Evolutionary conservation across 2,329 filamentous ascomycete genomes (phyloP), one percentile per base, ranked within the genome.

Genomic region (Biscogniauxia mediterranea): DNA sequence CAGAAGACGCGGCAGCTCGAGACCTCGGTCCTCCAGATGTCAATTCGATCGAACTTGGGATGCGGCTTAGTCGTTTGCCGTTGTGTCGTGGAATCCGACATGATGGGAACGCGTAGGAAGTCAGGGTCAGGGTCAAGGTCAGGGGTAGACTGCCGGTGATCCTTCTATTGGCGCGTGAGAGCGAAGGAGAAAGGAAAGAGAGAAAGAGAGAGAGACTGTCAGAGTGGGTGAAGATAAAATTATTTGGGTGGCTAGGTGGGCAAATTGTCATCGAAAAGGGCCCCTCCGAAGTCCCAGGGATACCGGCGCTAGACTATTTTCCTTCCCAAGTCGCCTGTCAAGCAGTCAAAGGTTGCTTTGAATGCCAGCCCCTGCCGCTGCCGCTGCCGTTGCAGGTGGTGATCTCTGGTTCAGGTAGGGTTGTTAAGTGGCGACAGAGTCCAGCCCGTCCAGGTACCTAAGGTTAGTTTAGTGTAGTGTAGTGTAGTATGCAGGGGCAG

Each of bases 1-100:
- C 77, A 77, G 15, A 73, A 71, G 20, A 70, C 68, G 42, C 69
- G 70, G 54, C 75, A 72, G 21, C 72, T 69, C 42, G 74, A 74
- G 54, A 85, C 80, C 71, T 85, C 83, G 57, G 73, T 73, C 59
- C 79, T 79, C 83, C 83, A 85, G 61, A 80, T 75, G 61, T 80
- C 71, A 64, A 85, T 82, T 70, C 78, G 77, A 55, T 64, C 59
- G 50, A 68, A 61, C 60, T 69, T 73, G 28, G 58, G 60, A 38
- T 60, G 55, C 56, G 56, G 32, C 28, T 57, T 53, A 42, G 52
- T 23, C 28, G 61, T 51, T 46, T 60, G 60, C 42, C 61, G 58
- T 23, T 54, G 46, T 46, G 59, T 19, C 8, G 54, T 20, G 25
- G 62, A 42, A 17, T 58, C 54, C 23, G 53, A 49, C 55, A 51